Evolutionary conservation across 768 basidiomycete species (phyloP), one percentile per base, ranked within the genome.

Genomic region (Agaricus sinodeliciosus): DNA sequence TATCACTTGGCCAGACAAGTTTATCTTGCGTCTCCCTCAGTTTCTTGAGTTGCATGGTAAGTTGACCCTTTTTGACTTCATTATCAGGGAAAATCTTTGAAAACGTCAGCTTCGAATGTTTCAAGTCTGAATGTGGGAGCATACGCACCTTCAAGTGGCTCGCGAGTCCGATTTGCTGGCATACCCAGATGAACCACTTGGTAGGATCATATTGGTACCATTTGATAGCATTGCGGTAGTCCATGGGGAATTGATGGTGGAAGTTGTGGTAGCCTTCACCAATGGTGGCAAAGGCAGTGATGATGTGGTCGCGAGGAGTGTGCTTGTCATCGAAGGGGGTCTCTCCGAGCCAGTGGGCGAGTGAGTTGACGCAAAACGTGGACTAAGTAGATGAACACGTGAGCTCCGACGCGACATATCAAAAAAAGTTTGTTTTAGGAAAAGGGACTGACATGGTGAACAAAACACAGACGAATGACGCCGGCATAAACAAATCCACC

Each of bases 221-320:
- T 68, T 77, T 91, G 76, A 95, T 92, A 52, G 94, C 94, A 63
- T 95, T 95, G 22, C 94, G 81, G 74, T 94, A 97, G 68, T 97
- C 94, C 89, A 92, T 92, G 6, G 94, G 94, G 81, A 95, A 95
- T 64, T 85, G 76, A 57, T 97, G 94, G 72, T 97, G 94, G 81
- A 95, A 95, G 70, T 97, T 97, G 77, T 97, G 94, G 74, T 97
- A 97, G 13, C 94, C 94, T 69, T 97, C 94, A 49, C 94, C 94
- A 62, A 94, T 85, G 35, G 94, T 96, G 56, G 83, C 85, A 27
- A 96, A 73, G 2, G 94, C 94, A 27, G 93, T 94, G 65, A 94
- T 65, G 55, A 93, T 65, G 69, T 94, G 93, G 68, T 95, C 92
- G 48, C 86, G 79, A 15, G 94, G 93, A 8, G 90, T 88, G 69